Percentiles rank a stretch among this genome's conserved stretches.
These are phyloP conservation scores for Setaria italica DNA, from an alignment of 202 grass and related monocot genomes.

Conservation along the genomic window DNA sequence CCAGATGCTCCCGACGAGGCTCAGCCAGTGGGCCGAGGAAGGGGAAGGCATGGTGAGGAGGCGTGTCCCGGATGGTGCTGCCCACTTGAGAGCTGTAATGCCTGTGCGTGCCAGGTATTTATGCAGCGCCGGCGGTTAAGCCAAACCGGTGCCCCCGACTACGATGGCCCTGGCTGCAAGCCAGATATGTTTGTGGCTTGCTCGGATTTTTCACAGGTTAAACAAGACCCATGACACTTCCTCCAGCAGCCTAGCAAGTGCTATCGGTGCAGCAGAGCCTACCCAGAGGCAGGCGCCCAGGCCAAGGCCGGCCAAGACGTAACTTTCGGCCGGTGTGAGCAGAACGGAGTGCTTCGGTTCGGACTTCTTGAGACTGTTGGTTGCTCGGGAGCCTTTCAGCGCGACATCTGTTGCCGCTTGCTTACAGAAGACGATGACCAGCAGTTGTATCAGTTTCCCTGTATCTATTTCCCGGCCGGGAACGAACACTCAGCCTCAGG, in stretches of 20 bases:
- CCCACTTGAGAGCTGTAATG: conserved; percentile 44
- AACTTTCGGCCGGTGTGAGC: conserved; percentile 48
- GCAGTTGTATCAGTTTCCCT: not conserved
- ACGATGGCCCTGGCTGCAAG: conserved; percentile 50
- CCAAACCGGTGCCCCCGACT: conserved; percentile 46
- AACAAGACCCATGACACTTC: too few species aligned
- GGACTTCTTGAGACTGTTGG: not conserved
- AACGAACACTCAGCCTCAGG: not conserved
- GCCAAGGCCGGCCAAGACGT: conserved; percentile 18
- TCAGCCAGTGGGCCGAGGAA: conserved; percentile 79
- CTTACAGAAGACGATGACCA: not conserved
- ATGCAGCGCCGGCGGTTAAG: conserved; percentile 42
- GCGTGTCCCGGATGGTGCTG: not conserved
- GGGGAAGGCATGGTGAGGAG: conserved; percentile 61
- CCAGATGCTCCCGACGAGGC: conserved; percentile 94
- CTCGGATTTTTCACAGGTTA: not conserved
- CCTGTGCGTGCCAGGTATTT: conserved; percentile 46
- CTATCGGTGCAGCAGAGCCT: conserved; percentile 1
- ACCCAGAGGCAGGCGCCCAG: not conserved
- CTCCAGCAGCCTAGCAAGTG: not conserved
- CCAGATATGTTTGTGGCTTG: conserved; percentile 50
- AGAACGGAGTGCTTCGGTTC: not conserved
- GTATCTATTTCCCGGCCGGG: conserved; percentile 36
- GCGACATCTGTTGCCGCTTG: conserved; percentile 38
- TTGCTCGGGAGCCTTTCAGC: conserved; percentile 31